A percentile compares a stretch with the other conserved stretches of the same genome.
These are phyloP conservation scores for Heliosperma pusillum DNA, from an alignment of 148 eudicot species.

Conservation along the genomic window DNA sequence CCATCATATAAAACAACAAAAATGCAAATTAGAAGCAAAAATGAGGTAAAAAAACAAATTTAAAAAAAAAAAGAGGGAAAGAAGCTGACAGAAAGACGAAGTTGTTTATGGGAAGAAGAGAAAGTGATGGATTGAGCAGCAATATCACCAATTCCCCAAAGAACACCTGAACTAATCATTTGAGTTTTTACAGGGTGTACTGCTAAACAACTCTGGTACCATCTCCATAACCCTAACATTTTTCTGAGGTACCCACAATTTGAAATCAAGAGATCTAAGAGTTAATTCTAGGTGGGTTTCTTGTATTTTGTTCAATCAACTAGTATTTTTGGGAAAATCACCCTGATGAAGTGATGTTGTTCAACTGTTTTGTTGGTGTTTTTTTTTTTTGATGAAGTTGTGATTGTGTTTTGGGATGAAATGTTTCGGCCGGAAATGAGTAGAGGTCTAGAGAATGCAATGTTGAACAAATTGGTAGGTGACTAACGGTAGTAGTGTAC, in stretches of 20 bases:
- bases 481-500: too few relatives aligned
- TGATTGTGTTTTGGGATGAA: background rate
- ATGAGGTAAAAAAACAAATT: background rate
- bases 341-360: background rate
- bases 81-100: constrained; percentile 23
- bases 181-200: constrained; percentile 88
- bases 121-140: constrained; percentile 82
- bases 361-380: background rate
- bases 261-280: background rate
- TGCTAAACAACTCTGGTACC: constrained; percentile 82
- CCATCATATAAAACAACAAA: background rate
- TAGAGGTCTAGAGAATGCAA: too few relatives aligned
- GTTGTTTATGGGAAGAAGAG: constrained; percentile 34
- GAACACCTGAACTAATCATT: constrained; percentile 79
- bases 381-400: too few relatives aligned
- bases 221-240: constrained; percentile 85
- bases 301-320: background rate
- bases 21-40: background rate
- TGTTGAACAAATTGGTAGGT: too few relatives aligned
- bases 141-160: constrained; percentile 91
- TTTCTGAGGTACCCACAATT: background rate
- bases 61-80: background rate
- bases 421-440: background rate
- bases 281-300: constrained; percentile 14
- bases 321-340: background rate